phyloP scores from a whole-genome alignment of 257 asterid species.

The Mentha longifolia region DNA sequence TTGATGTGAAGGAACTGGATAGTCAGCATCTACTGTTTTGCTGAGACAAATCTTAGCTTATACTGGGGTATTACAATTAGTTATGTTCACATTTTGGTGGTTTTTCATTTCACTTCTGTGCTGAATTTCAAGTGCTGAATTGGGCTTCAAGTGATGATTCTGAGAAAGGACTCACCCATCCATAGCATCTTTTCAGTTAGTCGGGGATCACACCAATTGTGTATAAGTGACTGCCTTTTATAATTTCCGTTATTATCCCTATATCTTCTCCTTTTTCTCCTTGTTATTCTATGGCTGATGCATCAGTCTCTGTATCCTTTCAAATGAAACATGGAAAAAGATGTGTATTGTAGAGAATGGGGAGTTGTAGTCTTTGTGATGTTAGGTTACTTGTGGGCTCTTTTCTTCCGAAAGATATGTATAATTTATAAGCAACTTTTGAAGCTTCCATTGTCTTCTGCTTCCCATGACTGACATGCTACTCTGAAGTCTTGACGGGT shows the following conservation, averaged over 20 bases:
- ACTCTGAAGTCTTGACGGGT: slow-evolving; percentile 10
- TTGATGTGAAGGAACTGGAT: not conserved
- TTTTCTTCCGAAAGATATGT: not conserved
- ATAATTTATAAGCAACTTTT: not conserved
- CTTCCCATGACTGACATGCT: slow-evolving; percentile 10
- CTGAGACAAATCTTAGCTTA: not conserved
- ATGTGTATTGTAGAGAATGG: not conserved
- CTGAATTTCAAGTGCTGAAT: slow-evolving; percentile 6
- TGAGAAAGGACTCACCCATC: not conserved
- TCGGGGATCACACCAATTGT: not conserved
- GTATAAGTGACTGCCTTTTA: not conserved
- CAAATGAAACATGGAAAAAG: no score
- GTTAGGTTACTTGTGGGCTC: not conserved
- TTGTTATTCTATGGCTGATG: no score
- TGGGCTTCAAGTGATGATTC: slow-evolving; percentile 11
- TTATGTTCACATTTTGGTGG: not conserved
- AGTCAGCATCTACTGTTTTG: not conserved
- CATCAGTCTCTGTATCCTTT: no score
- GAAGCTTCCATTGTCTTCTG: slow-evolving; percentile 4
- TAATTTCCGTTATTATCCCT: not conserved
- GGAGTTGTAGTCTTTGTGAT: slow-evolving; percentile 4
- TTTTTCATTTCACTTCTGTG: slow-evolving; percentile 9
- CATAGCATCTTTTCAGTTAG: not conserved
- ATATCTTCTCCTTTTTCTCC: not conserved
- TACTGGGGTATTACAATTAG: slow-evolving; percentile 5